phyloP scores from a whole-genome alignment of 495 filamentous ascomycete species.

The Xylona heveae region DNA sequence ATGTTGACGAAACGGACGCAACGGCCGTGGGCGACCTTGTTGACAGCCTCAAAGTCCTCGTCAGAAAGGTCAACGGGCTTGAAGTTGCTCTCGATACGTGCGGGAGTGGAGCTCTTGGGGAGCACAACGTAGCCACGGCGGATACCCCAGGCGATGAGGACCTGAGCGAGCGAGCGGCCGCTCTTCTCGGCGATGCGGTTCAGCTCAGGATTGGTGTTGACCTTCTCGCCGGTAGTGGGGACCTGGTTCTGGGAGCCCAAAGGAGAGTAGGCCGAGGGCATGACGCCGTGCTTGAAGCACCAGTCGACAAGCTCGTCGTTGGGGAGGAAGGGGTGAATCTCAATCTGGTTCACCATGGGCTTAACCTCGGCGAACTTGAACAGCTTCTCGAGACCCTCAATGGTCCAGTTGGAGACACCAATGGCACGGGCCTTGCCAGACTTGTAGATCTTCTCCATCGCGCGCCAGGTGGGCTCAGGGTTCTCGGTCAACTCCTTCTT shows the following conservation, averaged over 20 bases:
- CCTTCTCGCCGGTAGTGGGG: constrained; percentile 42
- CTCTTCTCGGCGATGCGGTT: constrained; percentile 15
- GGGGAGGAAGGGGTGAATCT: constrained; percentile 27
- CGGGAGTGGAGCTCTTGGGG: constrained; percentile 20
- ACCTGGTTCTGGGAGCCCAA: constrained; percentile 37
- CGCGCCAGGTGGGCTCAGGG: constrained; percentile 24
- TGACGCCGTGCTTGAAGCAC: constrained; percentile 11
- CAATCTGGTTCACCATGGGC: constrained; percentile 28
- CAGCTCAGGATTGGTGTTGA: constrained; percentile 32
- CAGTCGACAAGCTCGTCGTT: constrained; percentile 16
- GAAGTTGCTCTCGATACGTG: constrained; percentile 17
- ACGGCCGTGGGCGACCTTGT: constrained; percentile 35
- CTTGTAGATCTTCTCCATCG: constrained; percentile 29
- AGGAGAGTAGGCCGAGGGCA: constrained; percentile 14
- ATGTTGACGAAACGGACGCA: constrained; percentile 59
- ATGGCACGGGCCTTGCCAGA: constrained; percentile 23
- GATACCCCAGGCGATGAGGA: constrained; percentile 20
- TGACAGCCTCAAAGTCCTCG: constrained; percentile 33
- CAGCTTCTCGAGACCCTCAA: constrained; percentile 25
- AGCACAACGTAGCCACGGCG: constrained; percentile 19
- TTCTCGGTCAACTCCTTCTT: constrained; percentile 34
- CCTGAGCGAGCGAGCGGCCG: constrained; percentile 17
- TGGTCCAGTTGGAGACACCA: constrained; percentile 28
- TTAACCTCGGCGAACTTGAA: constrained; percentile 26
- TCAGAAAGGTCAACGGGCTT: constrained; percentile 22